Percentiles rank a stretch among this genome's conserved stretches.
Conservation (phyloP, 495 filamentous ascomycete species). For the Massariosphaeria phaeospora region DNA sequence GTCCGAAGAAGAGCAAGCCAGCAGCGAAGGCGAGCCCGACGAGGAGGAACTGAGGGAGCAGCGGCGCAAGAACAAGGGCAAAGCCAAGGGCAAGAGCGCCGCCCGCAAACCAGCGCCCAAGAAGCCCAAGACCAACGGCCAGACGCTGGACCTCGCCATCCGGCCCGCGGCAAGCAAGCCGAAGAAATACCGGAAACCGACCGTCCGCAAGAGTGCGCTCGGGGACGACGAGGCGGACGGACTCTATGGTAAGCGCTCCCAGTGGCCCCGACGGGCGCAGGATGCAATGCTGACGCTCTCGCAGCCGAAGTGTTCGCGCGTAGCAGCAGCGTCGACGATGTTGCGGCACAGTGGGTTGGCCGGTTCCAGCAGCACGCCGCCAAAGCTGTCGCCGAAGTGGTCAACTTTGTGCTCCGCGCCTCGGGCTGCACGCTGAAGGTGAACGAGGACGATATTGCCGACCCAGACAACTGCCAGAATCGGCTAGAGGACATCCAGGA, state of each 20-base stretch:
- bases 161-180: constrained; percentile 46
- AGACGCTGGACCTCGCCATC: constrained; percentile 36
- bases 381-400: constrained; percentile 68
- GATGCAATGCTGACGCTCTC: neutral
- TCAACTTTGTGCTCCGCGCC: constrained; percentile 82
- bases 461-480: constrained; percentile 72
- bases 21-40: constrained; percentile 55
- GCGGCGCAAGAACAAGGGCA: constrained; percentile 46
- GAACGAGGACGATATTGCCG: constrained; percentile 70
- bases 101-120: constrained; percentile 53
- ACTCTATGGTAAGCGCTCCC: constrained; percentile 63
- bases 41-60: constrained; percentile 62
- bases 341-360: constrained; percentile 75
- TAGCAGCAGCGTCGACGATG: constrained; percentile 61
- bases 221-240: constrained; percentile 56
- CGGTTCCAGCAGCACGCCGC: constrained; percentile 64
- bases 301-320: constrained; percentile 78
- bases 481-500: constrained; percentile 72
- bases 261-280: constrained; percentile 30
- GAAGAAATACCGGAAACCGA: constrained; percentile 39
- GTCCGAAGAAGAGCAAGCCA: constrained; percentile 49
- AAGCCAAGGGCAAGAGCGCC: constrained; percentile 43
- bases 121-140: constrained; percentile 51
- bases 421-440: constrained; percentile 74
- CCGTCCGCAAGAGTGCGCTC: constrained; percentile 31